These are phyloP conservation scores for Cladophialophora yegresii DNA, from an alignment of 2,329 filamentous ascomycete species.

Conservation along the genomic window DNA sequence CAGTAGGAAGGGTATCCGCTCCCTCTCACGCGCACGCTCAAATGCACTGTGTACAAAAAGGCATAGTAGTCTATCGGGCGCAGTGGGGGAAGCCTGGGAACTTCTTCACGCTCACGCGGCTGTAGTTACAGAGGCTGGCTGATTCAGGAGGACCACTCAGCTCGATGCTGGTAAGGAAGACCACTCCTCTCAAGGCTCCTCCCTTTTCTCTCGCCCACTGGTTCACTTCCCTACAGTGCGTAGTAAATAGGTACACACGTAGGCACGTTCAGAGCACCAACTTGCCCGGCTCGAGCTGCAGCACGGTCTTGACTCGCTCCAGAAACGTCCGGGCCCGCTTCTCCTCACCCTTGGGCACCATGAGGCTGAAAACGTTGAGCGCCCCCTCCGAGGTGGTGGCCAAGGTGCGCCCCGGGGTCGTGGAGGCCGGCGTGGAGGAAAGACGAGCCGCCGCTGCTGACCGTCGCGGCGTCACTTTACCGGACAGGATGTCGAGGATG, in stretches of 20 bases:
- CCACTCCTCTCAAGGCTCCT: background rate
- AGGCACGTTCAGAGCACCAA: constrained; percentile 61
- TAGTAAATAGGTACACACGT: too few relatives aligned
- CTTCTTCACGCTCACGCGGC: too few relatives aligned
- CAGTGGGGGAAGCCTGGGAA: background rate
- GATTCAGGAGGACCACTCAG: too few relatives aligned
- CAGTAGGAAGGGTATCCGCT: too few relatives aligned
- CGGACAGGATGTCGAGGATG: constrained; percentile 78
- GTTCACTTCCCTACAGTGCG: background rate
- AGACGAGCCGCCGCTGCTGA: constrained; percentile 26
- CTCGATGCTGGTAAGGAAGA: too few relatives aligned
- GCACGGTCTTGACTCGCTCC: constrained; percentile 77
- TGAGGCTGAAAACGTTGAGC: constrained; percentile 78
- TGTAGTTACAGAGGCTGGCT: background rate
- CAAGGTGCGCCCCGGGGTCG: constrained; percentile 38
- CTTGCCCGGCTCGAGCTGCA: constrained; percentile 77
- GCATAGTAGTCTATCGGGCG: too few relatives aligned
- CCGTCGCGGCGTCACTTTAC: constrained; percentile 44
- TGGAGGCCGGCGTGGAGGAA: background rate
- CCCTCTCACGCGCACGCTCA: too few relatives aligned
- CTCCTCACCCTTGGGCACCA: constrained; percentile 77
- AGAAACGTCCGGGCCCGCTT: constrained; percentile 79
- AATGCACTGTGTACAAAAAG: too few relatives aligned
- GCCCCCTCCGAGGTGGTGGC: constrained; percentile 56
- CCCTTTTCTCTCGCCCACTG: background rate